Conservation (phyloP, 352 stramenopile genomes). For the Thraustochytrium striatum region DNA sequence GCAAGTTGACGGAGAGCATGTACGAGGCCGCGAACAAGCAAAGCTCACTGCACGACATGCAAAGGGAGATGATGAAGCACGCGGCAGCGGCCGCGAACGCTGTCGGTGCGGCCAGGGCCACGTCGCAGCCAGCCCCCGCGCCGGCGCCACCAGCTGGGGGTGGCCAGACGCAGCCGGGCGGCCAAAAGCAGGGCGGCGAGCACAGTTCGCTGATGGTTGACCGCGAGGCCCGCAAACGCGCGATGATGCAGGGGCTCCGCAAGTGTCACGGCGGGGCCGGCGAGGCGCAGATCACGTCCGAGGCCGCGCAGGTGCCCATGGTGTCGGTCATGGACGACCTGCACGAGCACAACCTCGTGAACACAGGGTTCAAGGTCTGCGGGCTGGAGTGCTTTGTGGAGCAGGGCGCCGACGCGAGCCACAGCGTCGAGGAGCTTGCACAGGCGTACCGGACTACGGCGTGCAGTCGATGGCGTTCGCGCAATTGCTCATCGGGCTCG, state of each 20-base stretch:
- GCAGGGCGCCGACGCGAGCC: background rate
- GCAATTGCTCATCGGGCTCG: conserved; percentile 14
- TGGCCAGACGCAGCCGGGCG: background rate
- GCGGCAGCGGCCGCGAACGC: too few species aligned
- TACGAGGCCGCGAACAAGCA: too few species aligned
- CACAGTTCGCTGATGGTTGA: conserved; percentile 1
- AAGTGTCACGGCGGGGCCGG: background rate
- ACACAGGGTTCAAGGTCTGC: background rate
- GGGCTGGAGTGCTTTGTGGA: conserved; percentile 39
- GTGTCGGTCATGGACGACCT: conserved; percentile 17
- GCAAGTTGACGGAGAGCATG: too few species aligned
- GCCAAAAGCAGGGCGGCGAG: background rate
- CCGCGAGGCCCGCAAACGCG: conserved; percentile 7
- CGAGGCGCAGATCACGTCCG: background rate
- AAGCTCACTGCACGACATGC: too few species aligned
- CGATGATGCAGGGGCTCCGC: conserved; percentile 3
- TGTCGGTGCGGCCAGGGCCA: too few species aligned
- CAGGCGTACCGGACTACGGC: background rate
- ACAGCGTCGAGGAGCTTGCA: background rate
- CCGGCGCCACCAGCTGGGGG: background rate
- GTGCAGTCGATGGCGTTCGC: conserved; percentile 20
- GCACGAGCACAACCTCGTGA: conserved; percentile 42
- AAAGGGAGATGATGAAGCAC: background rate
- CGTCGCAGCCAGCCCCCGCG: background rate
- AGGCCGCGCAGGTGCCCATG: background rate